Evolutionary conservation across 345 rosid species (phyloP).

Genomic region (Eucalyptus erythrocorys): DNA sequence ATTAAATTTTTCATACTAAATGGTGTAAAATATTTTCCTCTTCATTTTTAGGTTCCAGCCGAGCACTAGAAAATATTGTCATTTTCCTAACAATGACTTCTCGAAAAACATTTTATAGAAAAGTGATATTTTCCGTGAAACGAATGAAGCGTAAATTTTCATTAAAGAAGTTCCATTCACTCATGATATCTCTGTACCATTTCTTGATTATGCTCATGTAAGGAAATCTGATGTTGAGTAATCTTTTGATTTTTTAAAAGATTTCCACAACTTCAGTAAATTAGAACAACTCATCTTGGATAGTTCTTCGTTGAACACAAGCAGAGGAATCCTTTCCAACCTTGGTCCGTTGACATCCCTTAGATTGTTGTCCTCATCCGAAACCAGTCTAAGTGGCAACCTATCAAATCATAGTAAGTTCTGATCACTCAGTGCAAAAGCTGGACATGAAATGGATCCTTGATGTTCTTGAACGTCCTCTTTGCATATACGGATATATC

Average conservation of each 20-base stretch:
- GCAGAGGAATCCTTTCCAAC: neutral
- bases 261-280: neutral
- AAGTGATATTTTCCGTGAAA: accelerated
- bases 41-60: accelerated
- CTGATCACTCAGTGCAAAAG: neutral
- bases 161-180: too few species aligned
- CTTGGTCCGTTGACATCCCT: accelerated
- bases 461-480: too few species aligned
- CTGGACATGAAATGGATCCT: neutral
- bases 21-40: accelerated
- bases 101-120: accelerated
- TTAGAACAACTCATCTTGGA: neutral
- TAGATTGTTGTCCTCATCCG: neutral
- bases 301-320: accelerated
- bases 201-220: neutral
- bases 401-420: neutral
- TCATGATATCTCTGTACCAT: neutral
- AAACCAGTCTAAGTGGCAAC: accelerated
- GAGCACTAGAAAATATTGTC: too few species aligned
- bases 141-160: accelerated
- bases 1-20: too few species aligned
- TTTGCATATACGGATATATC: too few species aligned
- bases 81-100: too few species aligned
- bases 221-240: neutral
- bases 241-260: neutral